A percentile compares a stretch with the other conserved stretches of the same genome.
Conservation (phyloP, 192 early-diverging fungal genomes). For the Gonapodya prolifera region DNA sequence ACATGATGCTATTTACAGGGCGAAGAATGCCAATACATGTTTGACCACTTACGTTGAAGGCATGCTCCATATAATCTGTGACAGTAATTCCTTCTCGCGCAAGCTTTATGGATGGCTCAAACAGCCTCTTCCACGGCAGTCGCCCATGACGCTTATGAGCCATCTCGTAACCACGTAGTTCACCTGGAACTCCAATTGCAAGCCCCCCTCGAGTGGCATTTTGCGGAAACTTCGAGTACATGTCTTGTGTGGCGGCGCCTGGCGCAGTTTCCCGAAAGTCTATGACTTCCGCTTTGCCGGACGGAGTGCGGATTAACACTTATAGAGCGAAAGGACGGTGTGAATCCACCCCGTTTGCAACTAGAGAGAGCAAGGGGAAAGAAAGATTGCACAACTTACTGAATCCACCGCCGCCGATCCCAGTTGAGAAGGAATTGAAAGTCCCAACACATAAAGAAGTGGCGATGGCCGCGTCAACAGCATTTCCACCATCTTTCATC, state of each 20-base stretch:
- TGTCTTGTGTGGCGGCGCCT: conserved; percentile 50
- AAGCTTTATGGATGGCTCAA: conserved; percentile 63
- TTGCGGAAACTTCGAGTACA: conserved; percentile 22
- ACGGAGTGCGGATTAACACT: not conserved
- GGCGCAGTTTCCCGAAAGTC: conserved; percentile 87
- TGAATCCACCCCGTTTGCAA: too few relatives aligned
- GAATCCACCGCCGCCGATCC: too few relatives aligned
- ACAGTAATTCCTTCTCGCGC: conserved; percentile 61
- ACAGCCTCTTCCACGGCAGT: conserved; percentile 67
- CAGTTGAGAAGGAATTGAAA: conserved; percentile 76
- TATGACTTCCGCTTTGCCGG: conserved; percentile 29
- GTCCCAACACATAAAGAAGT: conserved; percentile 68
- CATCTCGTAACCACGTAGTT: conserved; percentile 70
- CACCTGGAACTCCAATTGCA: conserved; percentile 47
- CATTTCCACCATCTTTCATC: conserved; percentile 73
- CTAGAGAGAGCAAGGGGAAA: too few relatives aligned
- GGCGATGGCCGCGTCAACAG: conserved; percentile 80
- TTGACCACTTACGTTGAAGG: conserved; percentile 18
- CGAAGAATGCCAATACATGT: conserved; percentile 6
- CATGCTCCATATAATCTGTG: conserved; percentile 25
- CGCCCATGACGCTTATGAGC: conserved; percentile 69
- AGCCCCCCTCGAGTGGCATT: conserved; percentile 6
- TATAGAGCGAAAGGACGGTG: too few relatives aligned
- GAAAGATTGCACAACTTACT: too few relatives aligned
- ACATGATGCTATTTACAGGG: not conserved